Conservation (phyloP, 345 rosid species). For the Salix exigua region DNA sequence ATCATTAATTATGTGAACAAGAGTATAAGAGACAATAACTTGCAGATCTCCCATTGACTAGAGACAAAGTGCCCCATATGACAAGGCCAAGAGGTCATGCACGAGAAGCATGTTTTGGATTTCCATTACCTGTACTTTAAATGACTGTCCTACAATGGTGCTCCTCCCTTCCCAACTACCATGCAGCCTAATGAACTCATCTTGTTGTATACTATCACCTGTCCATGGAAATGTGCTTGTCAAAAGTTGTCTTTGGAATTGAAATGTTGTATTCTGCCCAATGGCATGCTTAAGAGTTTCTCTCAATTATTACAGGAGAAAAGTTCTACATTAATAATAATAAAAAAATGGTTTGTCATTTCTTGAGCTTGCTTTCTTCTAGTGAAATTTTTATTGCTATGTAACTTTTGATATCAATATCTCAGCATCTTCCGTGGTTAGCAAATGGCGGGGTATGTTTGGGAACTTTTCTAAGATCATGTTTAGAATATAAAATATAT, state of each 20-base stretch:
- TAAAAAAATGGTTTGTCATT: not conserved
- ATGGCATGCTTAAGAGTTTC: not conserved
- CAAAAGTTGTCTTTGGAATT: not conserved
- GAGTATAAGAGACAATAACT: not conserved
- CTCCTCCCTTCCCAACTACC: not conserved
- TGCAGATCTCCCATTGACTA: not conserved
- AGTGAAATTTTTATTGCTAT: not conserved
- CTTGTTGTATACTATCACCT: not conserved
- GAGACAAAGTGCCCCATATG: not conserved
- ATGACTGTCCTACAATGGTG: not conserved
- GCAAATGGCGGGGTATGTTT: slow-evolving; percentile 94
- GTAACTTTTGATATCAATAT: slow-evolving; percentile 42
- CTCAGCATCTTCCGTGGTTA: slow-evolving; percentile 95
- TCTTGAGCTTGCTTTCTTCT: not conserved
- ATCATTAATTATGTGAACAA: not conserved
- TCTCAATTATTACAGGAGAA: not conserved
- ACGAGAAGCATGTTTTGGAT: not conserved
- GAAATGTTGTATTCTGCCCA: not conserved
- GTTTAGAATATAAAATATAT: not conserved
- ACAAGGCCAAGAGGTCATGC: not conserved
- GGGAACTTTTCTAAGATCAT: not conserved
- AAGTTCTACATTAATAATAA: not conserved
- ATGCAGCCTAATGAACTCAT: not conserved
- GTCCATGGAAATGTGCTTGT: not conserved
- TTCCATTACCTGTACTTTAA: not conserved